A percentile compares a stretch with the other conserved stretches of the same genome.
Conservation (phyloP, 306 rosid genomes). For the Quercus bicolor region DNA sequence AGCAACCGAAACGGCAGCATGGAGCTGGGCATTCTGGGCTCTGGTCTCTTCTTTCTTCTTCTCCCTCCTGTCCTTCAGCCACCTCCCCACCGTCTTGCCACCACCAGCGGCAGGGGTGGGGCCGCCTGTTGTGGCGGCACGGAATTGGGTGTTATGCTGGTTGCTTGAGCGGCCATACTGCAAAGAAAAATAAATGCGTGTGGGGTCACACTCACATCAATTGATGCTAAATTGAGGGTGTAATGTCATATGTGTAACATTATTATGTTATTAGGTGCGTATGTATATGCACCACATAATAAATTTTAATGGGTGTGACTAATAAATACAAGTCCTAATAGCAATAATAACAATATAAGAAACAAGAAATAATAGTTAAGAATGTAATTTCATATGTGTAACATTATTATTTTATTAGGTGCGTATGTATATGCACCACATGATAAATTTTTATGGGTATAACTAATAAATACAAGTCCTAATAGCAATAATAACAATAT, state of each 20-base stretch:
- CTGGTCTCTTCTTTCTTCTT: slow-evolving; percentile 87
- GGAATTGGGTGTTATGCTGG: slow-evolving; percentile 27
- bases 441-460: not conserved
- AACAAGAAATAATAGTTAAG: too few species aligned
- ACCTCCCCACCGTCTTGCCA: slow-evolving; percentile 84
- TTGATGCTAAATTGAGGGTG: not conserved
- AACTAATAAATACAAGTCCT: not conserved
- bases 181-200: not conserved
- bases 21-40: slow-evolving; percentile 85
- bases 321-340: too few species aligned
- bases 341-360: too few species aligned
- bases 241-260: not conserved
- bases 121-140: slow-evolving; percentile 21
- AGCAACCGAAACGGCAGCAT: slow-evolving; percentile 83
- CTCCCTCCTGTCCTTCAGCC: slow-evolving; percentile 92
- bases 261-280: too few species aligned
- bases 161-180: slow-evolving; percentile 58
- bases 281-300: not conserved
- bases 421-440: not conserved
- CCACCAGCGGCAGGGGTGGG: slow-evolving; percentile 25
- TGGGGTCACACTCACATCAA: not conserved
- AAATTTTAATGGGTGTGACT: not conserved
- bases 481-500: too few species aligned
- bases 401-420: not conserved
- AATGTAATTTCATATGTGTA: not conserved